These are phyloP conservation scores for Rosa hybrid DNA, from an alignment of 331 rosid species.

Conservation along the genomic window DNA sequence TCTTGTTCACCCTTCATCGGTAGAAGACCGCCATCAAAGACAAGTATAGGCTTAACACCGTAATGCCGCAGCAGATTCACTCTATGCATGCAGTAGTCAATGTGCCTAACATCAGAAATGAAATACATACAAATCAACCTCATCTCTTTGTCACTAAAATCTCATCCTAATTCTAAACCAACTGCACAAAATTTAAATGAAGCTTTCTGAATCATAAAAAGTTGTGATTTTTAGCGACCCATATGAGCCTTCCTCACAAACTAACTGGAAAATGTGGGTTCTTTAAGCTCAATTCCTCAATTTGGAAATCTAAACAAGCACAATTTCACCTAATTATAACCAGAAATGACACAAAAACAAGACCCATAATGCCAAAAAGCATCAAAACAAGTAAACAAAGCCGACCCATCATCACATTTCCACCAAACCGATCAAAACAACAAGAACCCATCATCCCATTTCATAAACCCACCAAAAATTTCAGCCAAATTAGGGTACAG, in stretches of 20 bases:
- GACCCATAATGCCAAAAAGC: not conserved
- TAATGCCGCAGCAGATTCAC: slow-evolving; percentile 80
- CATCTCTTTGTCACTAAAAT: not conserved
- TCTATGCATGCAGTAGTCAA: slow-evolving; percentile 92
- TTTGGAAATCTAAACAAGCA: not conserved
- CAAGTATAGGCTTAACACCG: slow-evolving; percentile 82
- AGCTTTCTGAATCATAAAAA: not conserved
- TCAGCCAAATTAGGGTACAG: not conserved
- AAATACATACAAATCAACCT: not conserved
- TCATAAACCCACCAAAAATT: not conserved
- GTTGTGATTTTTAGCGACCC: not conserved
- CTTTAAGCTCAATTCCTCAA: not conserved
- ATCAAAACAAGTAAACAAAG: not conserved
- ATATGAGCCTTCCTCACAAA: not conserved
- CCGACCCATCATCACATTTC: slow-evolving; percentile 3
- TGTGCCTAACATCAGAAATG: slow-evolving; percentile 58
- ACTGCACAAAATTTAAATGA: not conserved
- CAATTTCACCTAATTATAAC: not conserved
- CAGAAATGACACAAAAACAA: not conserved
- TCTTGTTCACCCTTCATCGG: slow-evolving; percentile 96
- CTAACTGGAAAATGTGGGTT: not conserved
- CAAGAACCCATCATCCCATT: slow-evolving; percentile 3
- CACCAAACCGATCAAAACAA: not conserved
- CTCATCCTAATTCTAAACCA: not conserved
- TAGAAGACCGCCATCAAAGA: slow-evolving; percentile 91